A percentile compares a stretch with the other conserved stretches of the same genome.
These are phyloP conservation scores for Apiotrichum laibachii DNA, from an alignment of 1,284 basidiomycete genomes.

Conservation along the genomic window DNA sequence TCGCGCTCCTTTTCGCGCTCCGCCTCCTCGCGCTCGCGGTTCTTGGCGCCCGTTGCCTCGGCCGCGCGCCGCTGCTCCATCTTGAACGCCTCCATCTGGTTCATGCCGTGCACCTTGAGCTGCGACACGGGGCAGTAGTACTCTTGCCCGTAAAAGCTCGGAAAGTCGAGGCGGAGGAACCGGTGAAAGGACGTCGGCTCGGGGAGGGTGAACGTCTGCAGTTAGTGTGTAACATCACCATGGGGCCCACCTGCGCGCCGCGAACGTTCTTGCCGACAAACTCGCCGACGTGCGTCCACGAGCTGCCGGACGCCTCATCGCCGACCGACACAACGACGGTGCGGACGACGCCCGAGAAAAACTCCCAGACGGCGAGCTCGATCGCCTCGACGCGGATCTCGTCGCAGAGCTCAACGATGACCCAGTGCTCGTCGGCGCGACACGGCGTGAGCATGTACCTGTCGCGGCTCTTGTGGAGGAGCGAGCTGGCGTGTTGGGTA, in stretches of 20 bases:
- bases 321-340: slow-evolving; percentile 84
- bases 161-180: slow-evolving; percentile 91
- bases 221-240: slow-evolving; percentile 47
- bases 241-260: slow-evolving; percentile 74
- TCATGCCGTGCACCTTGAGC: slow-evolving; percentile 90
- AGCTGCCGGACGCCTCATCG: slow-evolving; percentile 54
- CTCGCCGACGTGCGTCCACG: slow-evolving; percentile 59
- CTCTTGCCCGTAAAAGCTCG: slow-evolving; percentile 89
- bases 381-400: slow-evolving; percentile 95
- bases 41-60: slow-evolving; percentile 26
- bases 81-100: slow-evolving; percentile 94
- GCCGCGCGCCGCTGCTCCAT: slow-evolving; percentile 62
- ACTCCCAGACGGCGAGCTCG: slow-evolving; percentile 95
- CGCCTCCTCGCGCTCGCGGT: slow-evolving; percentile 29
- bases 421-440: slow-evolving; percentile 67
- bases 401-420: slow-evolving; percentile 94
- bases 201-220: slow-evolving; percentile 62
- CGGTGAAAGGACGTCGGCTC: slow-evolving; percentile 79
- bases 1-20: slow-evolving; percentile 24
- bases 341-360: slow-evolving; percentile 95
- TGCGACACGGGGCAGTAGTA: slow-evolving; percentile 95
- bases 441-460: slow-evolving; percentile 97
- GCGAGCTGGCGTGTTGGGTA: slow-evolving; percentile 78
- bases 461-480: slow-evolving; percentile 87
- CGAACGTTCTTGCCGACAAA: slow-evolving; percentile 85